phyloP scores from a whole-genome alignment of 2,329 filamentous ascomycete genomes.

The Fusarium pininemorale region DNA sequence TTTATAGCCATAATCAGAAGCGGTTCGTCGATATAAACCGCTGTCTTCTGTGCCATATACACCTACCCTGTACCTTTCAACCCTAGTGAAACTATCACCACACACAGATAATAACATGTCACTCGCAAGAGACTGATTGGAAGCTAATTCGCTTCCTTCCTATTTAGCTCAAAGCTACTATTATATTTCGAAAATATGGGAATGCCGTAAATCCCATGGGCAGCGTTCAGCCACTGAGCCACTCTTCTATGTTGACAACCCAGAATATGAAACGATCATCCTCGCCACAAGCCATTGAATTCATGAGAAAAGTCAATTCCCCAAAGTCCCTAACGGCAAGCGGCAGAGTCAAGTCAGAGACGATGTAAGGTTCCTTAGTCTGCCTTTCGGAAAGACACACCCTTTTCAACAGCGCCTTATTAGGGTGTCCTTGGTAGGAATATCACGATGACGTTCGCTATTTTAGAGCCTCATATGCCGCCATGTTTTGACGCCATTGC shows the following conservation, averaged over 20 bases:
- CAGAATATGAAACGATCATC: not conserved
- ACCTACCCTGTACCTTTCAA: not conserved
- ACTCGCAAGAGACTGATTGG: not conserved
- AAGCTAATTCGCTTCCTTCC: not conserved
- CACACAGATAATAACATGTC: not conserved
- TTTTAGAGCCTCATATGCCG: not conserved
- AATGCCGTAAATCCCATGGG: not conserved
- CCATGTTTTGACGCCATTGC: not conserved
- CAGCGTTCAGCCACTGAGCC: not conserved
- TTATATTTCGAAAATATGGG: too few species aligned
- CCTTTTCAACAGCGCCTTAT: not conserved
- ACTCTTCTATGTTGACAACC: not conserved
- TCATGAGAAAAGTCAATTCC: constrained; percentile 15
- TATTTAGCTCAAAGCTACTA: too few species aligned
- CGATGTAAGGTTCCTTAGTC: not conserved
- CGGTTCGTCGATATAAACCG: not conserved
- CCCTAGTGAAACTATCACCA: not conserved
- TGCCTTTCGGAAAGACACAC: not conserved
- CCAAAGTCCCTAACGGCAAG: not conserved
- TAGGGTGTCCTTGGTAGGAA: not conserved
- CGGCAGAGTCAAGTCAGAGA: not conserved
- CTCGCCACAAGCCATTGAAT: not conserved
- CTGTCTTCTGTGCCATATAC: not conserved
- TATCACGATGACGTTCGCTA: constrained; percentile 13
- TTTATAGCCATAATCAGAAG: not conserved